A percentile compares a stretch with the other conserved stretches of the same genome.
These are phyloP conservation scores for Ophiocordyceps camponoti-floridani DNA, from an alignment of 2,329 filamentous ascomycete species.

Conservation along the genomic window DNA sequence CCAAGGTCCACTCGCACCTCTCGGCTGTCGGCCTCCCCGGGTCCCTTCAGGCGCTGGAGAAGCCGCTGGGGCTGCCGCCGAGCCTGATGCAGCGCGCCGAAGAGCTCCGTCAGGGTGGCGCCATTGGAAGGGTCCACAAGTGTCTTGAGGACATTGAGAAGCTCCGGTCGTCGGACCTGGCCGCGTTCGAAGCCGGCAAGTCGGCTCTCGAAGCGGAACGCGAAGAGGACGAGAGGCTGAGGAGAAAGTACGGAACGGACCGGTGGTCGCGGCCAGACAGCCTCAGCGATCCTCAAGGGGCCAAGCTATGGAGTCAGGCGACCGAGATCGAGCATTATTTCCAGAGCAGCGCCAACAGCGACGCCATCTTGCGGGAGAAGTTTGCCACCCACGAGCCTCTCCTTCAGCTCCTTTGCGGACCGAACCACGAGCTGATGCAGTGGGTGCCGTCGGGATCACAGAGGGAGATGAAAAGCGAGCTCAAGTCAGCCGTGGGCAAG, in stretches of 20 bases:
- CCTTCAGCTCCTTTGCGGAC: slow-evolving; percentile 58
- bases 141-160: slow-evolving; percentile 83
- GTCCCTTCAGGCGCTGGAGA: slow-evolving; percentile 84
- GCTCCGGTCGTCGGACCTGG: slow-evolving; percentile 61
- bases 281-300: slow-evolving; percentile 43
- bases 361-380: slow-evolving; percentile 54
- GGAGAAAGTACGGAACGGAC: slow-evolving; percentile 69
- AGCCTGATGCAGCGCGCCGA: slow-evolving; percentile 79
- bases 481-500: slow-evolving; percentile 62
- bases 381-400: slow-evolving; percentile 58
- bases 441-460: slow-evolving; percentile 77
- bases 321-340: slow-evolving; percentile 79
- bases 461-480: slow-evolving; percentile 58
- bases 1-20: slow-evolving; percentile 60
- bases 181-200: slow-evolving; percentile 68
- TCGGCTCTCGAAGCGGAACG: slow-evolving; percentile 63
- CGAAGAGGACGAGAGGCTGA: slow-evolving; percentile 62
- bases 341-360: slow-evolving; percentile 38
- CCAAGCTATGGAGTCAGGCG: slow-evolving; percentile 57
- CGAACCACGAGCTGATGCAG: slow-evolving; percentile 66
- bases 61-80: slow-evolving; percentile 77
- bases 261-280: slow-evolving; percentile 62
- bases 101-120: slow-evolving; percentile 82
- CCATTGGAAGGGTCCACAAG: slow-evolving; percentile 55
- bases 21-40: slow-evolving; percentile 77